Percentiles rank a stretch among this genome's conserved stretches.
Conservation (phyloP, 2,329 filamentous ascomycete species). For the Colletotrichum ledebouriae region DNA sequence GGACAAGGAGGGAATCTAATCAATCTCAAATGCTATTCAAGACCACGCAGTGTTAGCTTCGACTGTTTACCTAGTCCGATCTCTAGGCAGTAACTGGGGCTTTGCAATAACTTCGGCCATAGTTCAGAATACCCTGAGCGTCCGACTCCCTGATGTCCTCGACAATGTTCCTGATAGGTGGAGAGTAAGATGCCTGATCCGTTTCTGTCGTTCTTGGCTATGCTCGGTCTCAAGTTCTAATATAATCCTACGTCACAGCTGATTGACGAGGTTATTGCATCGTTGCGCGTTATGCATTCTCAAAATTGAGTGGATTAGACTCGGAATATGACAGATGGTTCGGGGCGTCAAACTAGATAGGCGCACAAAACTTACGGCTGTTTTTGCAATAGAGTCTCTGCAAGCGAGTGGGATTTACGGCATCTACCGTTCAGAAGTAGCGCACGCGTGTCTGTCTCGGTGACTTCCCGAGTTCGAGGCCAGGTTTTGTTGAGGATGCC, state of each 20-base stretch:
- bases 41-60: conserved; percentile 74
- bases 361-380: background rate
- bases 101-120: conserved; percentile 74
- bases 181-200: conserved; percentile 59
- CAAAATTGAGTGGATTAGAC: background rate
- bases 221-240: conserved; percentile 26
- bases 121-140: conserved; percentile 71
- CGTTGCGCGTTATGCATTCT: background rate
- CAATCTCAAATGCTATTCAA: conserved; percentile 44
- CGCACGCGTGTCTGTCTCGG: background rate
- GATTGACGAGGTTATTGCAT: conserved; percentile 59
- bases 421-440: background rate
- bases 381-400: background rate
- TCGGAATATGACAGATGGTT: too few species aligned
- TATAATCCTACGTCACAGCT: conserved; percentile 58
- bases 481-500: too few species aligned
- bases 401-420: too few species aligned
- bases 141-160: conserved; percentile 66
- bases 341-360: background rate
- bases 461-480: background rate
- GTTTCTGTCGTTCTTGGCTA: background rate
- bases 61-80: conserved; percentile 74
- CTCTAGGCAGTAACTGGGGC: conserved; percentile 73
- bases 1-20: background rate
- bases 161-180: conserved; percentile 69